Evolutionary conservation across 768 basidiomycete species (phyloP).

Genomic region (Strobilomyces confusus): DNA sequence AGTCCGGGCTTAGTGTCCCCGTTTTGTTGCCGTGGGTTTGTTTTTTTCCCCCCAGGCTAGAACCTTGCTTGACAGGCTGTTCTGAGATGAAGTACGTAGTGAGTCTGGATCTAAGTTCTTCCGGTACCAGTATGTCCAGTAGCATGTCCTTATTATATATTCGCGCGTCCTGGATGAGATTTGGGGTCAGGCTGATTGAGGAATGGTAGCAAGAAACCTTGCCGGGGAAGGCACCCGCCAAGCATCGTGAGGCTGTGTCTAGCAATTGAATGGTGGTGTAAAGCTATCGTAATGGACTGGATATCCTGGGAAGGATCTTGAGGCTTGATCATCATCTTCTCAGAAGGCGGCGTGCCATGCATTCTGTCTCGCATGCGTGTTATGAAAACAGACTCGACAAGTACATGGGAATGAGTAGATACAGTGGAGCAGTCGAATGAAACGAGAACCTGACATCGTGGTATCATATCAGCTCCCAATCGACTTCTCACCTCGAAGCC

Average conservation of each 20-base stretch:
- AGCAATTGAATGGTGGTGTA: background rate
- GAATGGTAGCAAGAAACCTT: conserved; percentile 15
- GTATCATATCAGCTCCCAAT: conserved; percentile 83
- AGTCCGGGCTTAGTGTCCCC: conserved; percentile 8
- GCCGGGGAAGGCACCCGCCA: conserved; percentile 13
- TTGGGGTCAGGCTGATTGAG: conserved; percentile 24
- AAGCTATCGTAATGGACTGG: background rate
- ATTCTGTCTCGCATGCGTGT: conserved; percentile 7
- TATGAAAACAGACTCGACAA: conserved; percentile 13
- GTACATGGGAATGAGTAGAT: conserved; percentile 22
- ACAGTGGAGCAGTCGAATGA: conserved; percentile 12
- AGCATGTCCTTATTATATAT: background rate
- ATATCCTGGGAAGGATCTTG: conserved; percentile 4
- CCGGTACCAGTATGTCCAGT: background rate
- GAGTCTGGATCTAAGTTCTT: background rate
- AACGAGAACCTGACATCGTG: conserved; percentile 21
- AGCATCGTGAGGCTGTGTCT: conserved; percentile 14
- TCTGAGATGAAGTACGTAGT: conserved; percentile 1
- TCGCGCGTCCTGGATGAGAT: background rate
- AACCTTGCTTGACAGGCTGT: conserved; percentile 27
- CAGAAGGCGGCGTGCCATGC: conserved; percentile 10
- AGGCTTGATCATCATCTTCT: conserved; percentile 3
- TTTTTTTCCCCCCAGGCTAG: background rate
- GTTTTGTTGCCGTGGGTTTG: conserved; percentile 2
- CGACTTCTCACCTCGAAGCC: conserved; percentile 64